Evolutionary conservation across 2,329 filamentous ascomycete genomes (phyloP).

Genomic region (Exophiala bonariae): DNA sequence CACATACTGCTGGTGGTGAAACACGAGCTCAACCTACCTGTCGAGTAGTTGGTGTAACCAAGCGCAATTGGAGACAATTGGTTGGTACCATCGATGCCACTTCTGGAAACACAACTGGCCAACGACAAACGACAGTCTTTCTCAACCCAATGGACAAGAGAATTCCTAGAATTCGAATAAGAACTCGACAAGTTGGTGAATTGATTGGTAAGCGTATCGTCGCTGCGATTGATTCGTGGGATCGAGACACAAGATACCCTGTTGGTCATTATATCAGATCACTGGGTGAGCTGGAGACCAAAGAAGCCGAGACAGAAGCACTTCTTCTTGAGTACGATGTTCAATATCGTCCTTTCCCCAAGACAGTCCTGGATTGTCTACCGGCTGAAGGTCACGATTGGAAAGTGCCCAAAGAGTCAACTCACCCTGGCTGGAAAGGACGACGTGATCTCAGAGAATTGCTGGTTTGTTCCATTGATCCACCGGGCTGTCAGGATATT

Average conservation of each 20-base stretch:
- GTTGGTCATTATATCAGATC: constrained; percentile 92
- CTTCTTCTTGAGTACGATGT: constrained; percentile 94
- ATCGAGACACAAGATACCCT: constrained; percentile 87
- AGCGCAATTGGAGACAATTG: constrained; percentile 97
- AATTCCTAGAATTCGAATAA: constrained; percentile 91
- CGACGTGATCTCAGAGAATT: constrained; percentile 81
- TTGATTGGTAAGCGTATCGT: constrained; percentile 88
- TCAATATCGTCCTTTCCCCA: constrained; percentile 95
- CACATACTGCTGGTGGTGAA: constrained; percentile 74
- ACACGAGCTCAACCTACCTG: constrained; percentile 85
- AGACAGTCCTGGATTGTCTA: constrained; percentile 90
- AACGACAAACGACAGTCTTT: constrained; percentile 90
- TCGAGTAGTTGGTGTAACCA: constrained; percentile 85
- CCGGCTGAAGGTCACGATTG: constrained; percentile 90
- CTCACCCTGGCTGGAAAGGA: constrained; percentile 84
- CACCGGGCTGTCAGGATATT: constrained; percentile 93
- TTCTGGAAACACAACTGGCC: constrained; percentile 76
- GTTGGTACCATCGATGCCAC: constrained; percentile 81
- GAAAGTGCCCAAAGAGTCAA: constrained; percentile 78
- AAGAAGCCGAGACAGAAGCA: constrained; percentile 96
- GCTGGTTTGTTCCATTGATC: constrained; percentile 95
- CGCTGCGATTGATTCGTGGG: constrained; percentile 94
- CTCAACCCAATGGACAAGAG: constrained; percentile 97
- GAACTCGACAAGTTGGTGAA: constrained; percentile 85
- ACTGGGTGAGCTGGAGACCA: constrained; percentile 89